Percentiles rank a stretch among this genome's conserved stretches.
phyloP scores from a whole-genome alignment of 371 early-diverging fungal species.

The Mortierella sp. region DNA sequence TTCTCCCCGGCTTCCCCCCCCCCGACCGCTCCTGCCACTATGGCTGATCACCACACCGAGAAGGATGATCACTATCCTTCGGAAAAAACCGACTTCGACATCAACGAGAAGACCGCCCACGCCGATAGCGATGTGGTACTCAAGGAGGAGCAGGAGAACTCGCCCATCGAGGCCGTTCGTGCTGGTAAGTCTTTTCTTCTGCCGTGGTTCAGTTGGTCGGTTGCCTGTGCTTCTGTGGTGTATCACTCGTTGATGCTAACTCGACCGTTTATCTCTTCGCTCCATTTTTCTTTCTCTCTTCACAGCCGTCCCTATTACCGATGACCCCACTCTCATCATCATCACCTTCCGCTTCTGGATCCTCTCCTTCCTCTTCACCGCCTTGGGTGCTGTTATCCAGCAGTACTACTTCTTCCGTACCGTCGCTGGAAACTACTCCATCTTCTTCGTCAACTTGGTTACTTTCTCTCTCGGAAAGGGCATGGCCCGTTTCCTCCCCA shows the following conservation, averaged over 20 bases:
- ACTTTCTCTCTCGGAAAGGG: constrained; percentile 54
- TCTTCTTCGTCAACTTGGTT: constrained; percentile 58
- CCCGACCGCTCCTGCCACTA: background rate
- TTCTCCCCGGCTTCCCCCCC: background rate
- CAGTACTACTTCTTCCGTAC: constrained; percentile 62
- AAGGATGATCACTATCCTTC: background rate
- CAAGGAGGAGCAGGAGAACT: constrained; percentile 39
- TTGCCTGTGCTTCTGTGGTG: background rate
- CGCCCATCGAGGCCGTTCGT: constrained; percentile 40
- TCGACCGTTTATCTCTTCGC: background rate
- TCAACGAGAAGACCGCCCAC: constrained; percentile 16
- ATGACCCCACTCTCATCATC: constrained; percentile 70
- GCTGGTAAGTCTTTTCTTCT: constrained; percentile 17
- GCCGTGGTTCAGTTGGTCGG: too few species aligned
- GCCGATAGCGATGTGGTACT: constrained; percentile 8
- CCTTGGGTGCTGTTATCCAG: constrained; percentile 70
- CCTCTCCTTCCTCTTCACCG: constrained; percentile 76
- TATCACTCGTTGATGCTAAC: background rate
- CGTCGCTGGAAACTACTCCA: constrained; percentile 49
- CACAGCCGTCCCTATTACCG: constrained; percentile 65
- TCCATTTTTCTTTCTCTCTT: background rate
- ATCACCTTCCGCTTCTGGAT: constrained; percentile 80
- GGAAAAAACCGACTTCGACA: constrained; percentile 1
- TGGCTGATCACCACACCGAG: background rate
- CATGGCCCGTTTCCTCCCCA: constrained; percentile 49